phyloP scores from a whole-genome alignment of 2,329 filamentous ascomycete genomes.

The Phoma sp. region DNA sequence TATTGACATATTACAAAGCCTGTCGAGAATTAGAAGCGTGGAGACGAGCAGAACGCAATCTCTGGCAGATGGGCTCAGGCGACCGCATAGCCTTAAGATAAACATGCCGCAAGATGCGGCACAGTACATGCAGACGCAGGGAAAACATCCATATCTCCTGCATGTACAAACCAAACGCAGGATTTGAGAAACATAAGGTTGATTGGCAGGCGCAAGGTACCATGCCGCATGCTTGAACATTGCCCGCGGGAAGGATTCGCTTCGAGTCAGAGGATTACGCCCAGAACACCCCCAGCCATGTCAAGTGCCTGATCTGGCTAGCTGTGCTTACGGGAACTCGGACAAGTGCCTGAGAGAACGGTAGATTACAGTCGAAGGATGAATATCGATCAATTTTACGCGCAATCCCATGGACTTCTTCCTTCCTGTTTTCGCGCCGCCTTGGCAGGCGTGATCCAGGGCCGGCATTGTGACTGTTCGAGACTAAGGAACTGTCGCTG shows the following conservation, averaged over 20 bases:
- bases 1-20: slow-evolving; percentile 22
- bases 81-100: not conserved
- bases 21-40: not conserved
- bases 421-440: not conserved
- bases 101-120: not conserved
- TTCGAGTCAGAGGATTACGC: slow-evolving; percentile 29
- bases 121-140: not conserved
- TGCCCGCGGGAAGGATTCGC: slow-evolving; percentile 22
- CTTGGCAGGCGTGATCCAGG: no score
- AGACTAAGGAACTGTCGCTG: no score
- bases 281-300: slow-evolving; percentile 26
- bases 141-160: not conserved
- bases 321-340: not conserved
- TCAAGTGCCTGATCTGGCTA: slow-evolving; percentile 17
- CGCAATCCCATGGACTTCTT: slow-evolving; percentile 16
- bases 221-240: not conserved
- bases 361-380: slow-evolving; percentile 12
- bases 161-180: slow-evolving; percentile 18
- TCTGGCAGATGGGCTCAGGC: not conserved
- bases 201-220: not conserved
- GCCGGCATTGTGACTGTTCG: not conserved
- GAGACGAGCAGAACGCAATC: not conserved
- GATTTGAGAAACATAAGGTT: not conserved
- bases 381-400: slow-evolving; percentile 22
- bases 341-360: not conserved